Evolutionary conservation across 1,284 basidiomycete genomes (phyloP).

Genomic region (Trichosporon inkin): DNA sequence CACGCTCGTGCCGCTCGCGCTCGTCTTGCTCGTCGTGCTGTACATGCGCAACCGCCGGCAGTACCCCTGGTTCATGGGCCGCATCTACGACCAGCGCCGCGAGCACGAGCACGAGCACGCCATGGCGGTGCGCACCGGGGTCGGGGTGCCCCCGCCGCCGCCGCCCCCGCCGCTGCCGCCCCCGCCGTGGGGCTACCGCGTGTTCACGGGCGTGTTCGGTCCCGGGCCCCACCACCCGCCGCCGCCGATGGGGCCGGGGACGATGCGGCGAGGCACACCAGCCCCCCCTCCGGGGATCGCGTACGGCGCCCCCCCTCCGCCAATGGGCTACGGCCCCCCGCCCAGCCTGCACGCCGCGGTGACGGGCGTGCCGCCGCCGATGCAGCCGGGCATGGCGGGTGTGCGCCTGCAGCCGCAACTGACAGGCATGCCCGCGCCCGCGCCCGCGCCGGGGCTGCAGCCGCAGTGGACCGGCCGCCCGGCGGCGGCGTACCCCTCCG

Average conservation of each 20-base stretch:
- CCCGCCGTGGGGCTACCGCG: neutral
- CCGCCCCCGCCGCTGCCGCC: neutral
- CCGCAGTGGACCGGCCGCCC: neutral
- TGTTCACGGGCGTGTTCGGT: neutral
- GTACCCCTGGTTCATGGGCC: neutral
- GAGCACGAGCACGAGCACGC: neutral
- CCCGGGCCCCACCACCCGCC: neutral
- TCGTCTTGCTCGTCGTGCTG: conserved; percentile 34
- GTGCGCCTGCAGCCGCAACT: neutral
- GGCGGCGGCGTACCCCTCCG: neutral
- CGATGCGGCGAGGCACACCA: neutral
- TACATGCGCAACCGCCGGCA: conserved; percentile 32
- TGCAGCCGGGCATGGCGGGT: neutral
- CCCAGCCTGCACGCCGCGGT: too few species aligned
- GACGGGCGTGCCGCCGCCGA: neutral
- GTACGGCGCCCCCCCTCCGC: too few species aligned
- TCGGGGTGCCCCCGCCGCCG: neutral
- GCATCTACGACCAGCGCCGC: neutral
- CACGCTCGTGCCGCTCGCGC: conserved; percentile 30
- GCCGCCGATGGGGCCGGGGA: neutral
- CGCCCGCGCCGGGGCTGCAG: neutral
- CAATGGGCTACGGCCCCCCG: too few species aligned
- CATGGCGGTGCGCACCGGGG: neutral
- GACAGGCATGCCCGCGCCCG: neutral
- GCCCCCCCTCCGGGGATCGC: neutral